phyloP scores from a whole-genome alignment of 2,329 filamentous ascomycete species.

The Calonectria montana region DNA sequence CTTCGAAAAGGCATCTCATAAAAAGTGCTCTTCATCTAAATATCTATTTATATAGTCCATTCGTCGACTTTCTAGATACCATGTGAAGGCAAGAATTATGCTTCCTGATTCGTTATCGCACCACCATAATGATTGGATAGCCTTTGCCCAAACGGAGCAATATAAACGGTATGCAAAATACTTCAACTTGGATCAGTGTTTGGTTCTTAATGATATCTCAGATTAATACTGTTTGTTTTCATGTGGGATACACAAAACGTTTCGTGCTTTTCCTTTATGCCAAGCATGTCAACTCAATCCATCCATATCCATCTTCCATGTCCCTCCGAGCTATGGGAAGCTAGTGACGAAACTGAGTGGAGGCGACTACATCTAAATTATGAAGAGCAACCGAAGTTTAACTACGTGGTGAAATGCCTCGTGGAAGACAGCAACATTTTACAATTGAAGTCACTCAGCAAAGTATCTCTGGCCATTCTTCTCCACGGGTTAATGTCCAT shows the following conservation, averaged over 20 bases:
- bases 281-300: neutral
- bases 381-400: neutral
- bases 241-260: conserved; percentile 1
- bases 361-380: neutral
- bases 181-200: accelerated
- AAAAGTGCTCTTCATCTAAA: neutral
- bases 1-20: neutral
- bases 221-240: neutral
- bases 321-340: neutral
- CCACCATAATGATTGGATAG: neutral
- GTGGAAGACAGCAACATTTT: neutral
- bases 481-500: neutral
- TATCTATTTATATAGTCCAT: neutral
- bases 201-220: neutral
- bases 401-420: neutral
- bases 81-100: neutral
- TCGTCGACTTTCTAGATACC: neutral
- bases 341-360: neutral
- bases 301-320: neutral
- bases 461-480: neutral
- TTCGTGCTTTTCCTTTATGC: neutral
- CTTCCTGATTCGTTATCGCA: neutral
- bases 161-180: neutral
- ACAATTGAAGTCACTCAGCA: neutral
- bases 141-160: neutral